Evolutionary conservation across 2,329 filamentous ascomycete genomes (phyloP).

Genomic region (Cordyceps tenuipes): DNA sequence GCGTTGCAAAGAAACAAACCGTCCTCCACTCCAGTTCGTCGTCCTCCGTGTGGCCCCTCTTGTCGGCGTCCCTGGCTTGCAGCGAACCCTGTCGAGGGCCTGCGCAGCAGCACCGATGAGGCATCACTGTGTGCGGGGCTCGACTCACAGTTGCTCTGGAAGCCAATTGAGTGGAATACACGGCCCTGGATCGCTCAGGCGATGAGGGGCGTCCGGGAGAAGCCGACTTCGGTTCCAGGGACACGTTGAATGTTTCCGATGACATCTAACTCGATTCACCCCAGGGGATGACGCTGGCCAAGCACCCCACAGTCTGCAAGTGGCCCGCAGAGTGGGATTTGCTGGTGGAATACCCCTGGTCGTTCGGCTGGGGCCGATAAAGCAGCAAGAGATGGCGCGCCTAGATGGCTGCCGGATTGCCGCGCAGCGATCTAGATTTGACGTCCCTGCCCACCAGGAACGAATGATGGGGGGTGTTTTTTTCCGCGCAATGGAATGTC

Average conservation of each 20-base stretch:
- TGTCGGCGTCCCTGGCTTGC: constrained; percentile 3
- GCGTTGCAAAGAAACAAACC: constrained; percentile 3
- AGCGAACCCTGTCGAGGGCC: neutral
- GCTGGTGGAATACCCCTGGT: constrained; percentile 14
- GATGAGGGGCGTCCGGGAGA: neutral
- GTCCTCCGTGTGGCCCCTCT: neutral
- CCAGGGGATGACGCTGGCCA: neutral
- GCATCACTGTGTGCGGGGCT: neutral
- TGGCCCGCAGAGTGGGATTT: constrained; percentile 20
- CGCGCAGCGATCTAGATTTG: constrained; percentile 23
- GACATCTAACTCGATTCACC: neutral
- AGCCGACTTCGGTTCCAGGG: neutral
- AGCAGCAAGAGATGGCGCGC: constrained; percentile 34
- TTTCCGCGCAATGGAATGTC: neutral
- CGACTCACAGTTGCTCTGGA: neutral
- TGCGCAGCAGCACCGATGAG: neutral
- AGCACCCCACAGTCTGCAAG: constrained; percentile 15
- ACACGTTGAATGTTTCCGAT: neutral
- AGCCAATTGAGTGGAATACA: neutral
- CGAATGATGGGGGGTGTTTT: neutral
- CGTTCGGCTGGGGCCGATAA: constrained; percentile 21
- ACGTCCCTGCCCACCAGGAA: constrained; percentile 21
- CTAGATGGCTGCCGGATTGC: constrained; percentile 26
- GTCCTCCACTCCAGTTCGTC: neutral
- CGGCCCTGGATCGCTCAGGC: neutral